These are phyloP conservation scores for Saccharomyces hybrid DNA, from an alignment of 1,139 yeast species.

Conservation along the genomic window DNA sequence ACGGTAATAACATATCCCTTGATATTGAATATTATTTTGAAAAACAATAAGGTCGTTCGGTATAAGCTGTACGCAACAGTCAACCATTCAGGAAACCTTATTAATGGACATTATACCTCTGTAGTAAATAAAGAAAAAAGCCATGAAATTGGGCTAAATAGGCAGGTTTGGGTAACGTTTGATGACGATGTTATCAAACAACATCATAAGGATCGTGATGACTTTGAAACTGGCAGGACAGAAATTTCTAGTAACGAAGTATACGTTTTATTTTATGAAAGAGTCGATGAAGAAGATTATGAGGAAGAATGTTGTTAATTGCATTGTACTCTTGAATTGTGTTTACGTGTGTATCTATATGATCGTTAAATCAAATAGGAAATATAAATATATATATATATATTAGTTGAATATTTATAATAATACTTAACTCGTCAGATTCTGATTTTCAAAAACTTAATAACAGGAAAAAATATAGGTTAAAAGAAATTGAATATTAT, in stretches of 20 bases:
- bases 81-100: slow-evolving; percentile 58
- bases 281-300: slow-evolving; percentile 23
- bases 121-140: slow-evolving; percentile 43
- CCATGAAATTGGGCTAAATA: slow-evolving; percentile 25
- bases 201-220: slow-evolving; percentile 40
- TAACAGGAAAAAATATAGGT: background rate
- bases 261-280: slow-evolving; percentile 59
- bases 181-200: slow-evolving; percentile 53
- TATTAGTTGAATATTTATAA: too few relatives aligned
- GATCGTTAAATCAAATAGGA: too few relatives aligned
- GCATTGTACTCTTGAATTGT: background rate
- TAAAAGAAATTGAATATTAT: background rate
- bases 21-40: slow-evolving; percentile 38
- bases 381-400: too few relatives aligned
- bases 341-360: background rate
- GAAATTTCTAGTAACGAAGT: slow-evolving; percentile 49
- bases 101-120: slow-evolving; percentile 66
- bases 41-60: slow-evolving; percentile 35
- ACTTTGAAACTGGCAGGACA: slow-evolving; percentile 33
- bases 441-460: too few relatives aligned
- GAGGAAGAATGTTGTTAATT: background rate
- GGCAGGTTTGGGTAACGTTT: slow-evolving; percentile 54
- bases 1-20: slow-evolving; percentile 48
- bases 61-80: slow-evolving; percentile 53
- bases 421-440: too few relatives aligned